Conservation (phyloP, 352 stramenopile genomes). For the Globisporangium nagaii region DNA sequence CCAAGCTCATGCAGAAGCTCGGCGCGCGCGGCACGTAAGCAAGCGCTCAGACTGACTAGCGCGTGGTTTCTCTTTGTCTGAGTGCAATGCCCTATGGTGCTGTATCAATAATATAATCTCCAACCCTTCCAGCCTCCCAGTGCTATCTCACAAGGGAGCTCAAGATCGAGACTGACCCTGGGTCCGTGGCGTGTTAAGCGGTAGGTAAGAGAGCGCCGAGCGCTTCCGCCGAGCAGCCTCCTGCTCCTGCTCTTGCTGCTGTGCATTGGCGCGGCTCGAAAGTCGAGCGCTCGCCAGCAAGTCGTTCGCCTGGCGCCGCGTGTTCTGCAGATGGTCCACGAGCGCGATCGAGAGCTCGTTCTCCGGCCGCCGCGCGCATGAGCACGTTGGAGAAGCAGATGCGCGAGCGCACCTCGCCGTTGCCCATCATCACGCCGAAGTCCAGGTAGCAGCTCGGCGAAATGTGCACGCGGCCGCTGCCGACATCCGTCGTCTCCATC, state of each 20-base stretch:
- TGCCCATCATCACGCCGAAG: slow-evolving; percentile 31
- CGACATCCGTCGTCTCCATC: slow-evolving; percentile 26
- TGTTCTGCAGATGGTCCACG: not conserved
- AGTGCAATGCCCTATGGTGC: no score
- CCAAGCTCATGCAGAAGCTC: slow-evolving; percentile 78
- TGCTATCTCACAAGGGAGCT: no score
- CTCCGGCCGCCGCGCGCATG: not conserved
- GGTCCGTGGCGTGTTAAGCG: no score
- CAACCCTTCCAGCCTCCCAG: no score
- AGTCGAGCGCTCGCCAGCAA: no score
- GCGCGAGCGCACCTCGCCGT: slow-evolving; percentile 22
- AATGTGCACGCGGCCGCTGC: slow-evolving; percentile 22
- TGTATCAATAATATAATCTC: no score
- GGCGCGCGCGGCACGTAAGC: slow-evolving; percentile 14
- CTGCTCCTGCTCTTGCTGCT: no score
- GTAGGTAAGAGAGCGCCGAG: no score
- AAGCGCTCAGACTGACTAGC: no score
- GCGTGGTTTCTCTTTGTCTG: not conserved
- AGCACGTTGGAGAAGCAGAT: slow-evolving; percentile 8
- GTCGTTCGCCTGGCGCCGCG: not conserved
- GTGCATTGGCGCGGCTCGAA: no score
- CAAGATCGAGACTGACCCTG: no score
- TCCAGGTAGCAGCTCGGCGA: slow-evolving; percentile 38
- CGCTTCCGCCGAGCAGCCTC: no score
- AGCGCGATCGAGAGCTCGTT: slow-evolving; percentile 2